Base-by-base conservation (phyloP, 495 filamentous ascomycete species). In the Podospora bellae-mahoneyi region DNA sequence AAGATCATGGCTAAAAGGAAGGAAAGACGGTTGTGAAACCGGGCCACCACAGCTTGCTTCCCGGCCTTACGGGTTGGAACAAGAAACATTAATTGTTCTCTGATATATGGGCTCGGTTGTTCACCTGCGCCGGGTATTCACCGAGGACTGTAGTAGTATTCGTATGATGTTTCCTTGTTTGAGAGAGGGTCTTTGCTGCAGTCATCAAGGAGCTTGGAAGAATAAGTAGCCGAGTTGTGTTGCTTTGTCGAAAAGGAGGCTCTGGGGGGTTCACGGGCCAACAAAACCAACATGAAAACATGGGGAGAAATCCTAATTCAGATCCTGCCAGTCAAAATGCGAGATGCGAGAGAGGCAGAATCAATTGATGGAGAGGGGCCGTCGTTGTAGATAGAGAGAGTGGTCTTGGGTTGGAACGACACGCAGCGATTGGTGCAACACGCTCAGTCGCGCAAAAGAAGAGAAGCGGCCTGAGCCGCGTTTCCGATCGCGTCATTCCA, bases 381-480 rank as follows among this genome's bases (percentile, higher is more conserved):
- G 39, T 48, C 39, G 39, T 48, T 48, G 15, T 3, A 48, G 39
- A 48, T 5, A 10, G 39, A 23, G 23, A 23, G 23, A 23, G 39
- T 48, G 39, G 15, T 16, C 15, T 48, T 5, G 39, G 39, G 39
- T 48, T 48, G 39, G 39, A 13, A 48, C 19, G 66, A 66, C 69
- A 71, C 72, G 68, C 64, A 44, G 53, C 69, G 61, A 76, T 76
- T 76, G 73, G 74, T 61, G 67, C 56, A 59, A 72, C 72, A 73
- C 73, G 69, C n/a, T 26, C n/a, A 19, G 59, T 64, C 69, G 72
- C 71, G 70, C 69, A 66, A 53, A 30, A 28, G 10, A 26, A 62
- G 56, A 30, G 44, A 19, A 61, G 61, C 28, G 32, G 27, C 64
- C 34, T 68, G 64, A 70, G 64, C 67, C 74, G 71, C 69, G 71